Evolutionary conservation across 306 rosid species (phyloP), one percentile per base, ranked within the genome.

Genomic region (Benincasa hispida): DNA sequence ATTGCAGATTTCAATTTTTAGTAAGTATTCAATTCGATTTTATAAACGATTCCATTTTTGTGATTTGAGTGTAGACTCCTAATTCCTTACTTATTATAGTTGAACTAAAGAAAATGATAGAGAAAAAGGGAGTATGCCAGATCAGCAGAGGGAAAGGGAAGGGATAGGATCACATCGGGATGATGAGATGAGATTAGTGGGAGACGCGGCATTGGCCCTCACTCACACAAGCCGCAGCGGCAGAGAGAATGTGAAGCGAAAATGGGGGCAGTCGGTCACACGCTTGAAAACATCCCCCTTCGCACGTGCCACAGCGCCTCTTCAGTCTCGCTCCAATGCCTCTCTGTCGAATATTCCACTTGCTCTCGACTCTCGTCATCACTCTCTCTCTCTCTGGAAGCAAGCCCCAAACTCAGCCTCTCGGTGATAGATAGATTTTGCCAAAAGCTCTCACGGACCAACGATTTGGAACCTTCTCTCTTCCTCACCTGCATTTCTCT

Each of bases 261-360:
- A 39, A 68, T 21, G 74, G 48, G 54, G 54, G 32, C 51, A 68
- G 74, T 68, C 74, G 74, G 74, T 68, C 55, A 68, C 74, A 68
- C 74, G 74, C 54, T 68, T 68, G 55, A 15, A 68, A 39, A 27
- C 53, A 41, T 41, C 74, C 53, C 53, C 8, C 5, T 68, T 41
- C 74, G 21, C 74, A 68, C 74, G 74, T 68, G 74, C 48, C 12
- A 41, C 18, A 21, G 14, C 53, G 6, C 74, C 14, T 2, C 32
- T 41, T 11, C 69, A 62, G 10, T 67, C 25, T 65, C 28, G 5
- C 51, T 69, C 39, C 56, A 42, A 14, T 1, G 76, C 76, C 41
- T 72, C 76, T 30, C 76, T 72, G 76, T 47, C 76, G 42, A 72
- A 72, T 72, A 72, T 72, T 72, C 76, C 59, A 72, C 59, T 25